Percentiles rank a stretch among this genome's conserved stretches.
phyloP scores from a whole-genome alignment of 192 early-diverging fungal genomes.

The Paraglomus occultum region DNA sequence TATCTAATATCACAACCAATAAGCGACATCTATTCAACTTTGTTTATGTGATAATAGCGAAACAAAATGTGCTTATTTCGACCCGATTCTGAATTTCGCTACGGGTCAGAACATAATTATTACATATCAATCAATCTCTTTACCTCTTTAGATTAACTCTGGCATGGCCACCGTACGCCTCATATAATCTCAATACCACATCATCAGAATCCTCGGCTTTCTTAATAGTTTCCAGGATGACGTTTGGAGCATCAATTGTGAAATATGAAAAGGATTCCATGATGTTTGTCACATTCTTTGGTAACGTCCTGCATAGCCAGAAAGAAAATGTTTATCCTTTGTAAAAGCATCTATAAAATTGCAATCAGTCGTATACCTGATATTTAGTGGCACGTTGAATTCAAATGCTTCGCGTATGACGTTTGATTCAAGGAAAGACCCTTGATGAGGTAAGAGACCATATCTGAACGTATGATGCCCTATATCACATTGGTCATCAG shows the following conservation, averaged over 20 bases:
- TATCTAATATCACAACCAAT: too few relatives aligned
- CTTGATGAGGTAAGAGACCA: slow-evolving; percentile 86
- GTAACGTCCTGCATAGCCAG: slow-evolving; percentile 8
- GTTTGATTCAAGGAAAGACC: slow-evolving; percentile 75
- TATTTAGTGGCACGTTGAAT: slow-evolving; percentile 81
- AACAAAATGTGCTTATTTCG: slow-evolving; percentile 13
- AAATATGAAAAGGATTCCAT: slow-evolving; percentile 37
- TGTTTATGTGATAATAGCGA: neutral
- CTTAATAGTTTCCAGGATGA: slow-evolving; percentile 93
- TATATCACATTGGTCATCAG: slow-evolving; percentile 66
- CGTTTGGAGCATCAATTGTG: slow-evolving; percentile 55
- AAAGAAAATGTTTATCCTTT: neutral
- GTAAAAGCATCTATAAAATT: neutral
- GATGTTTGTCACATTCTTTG: slow-evolving; percentile 11
- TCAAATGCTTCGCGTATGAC: slow-evolving; percentile 87
- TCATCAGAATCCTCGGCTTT: slow-evolving; percentile 73
- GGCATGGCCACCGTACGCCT: slow-evolving; percentile 87
- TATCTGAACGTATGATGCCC: slow-evolving; percentile 83
- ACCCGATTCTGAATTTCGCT: slow-evolving; percentile 29
- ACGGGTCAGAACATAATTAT: slow-evolving; percentile 11
- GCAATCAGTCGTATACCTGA: slow-evolving; percentile 38
- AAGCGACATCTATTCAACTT: too few relatives aligned
- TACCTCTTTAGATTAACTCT: slow-evolving; percentile 51
- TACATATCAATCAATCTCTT: slow-evolving; percentile 15
- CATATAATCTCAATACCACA: slow-evolving; percentile 84